Percentiles rank a stretch among this genome's conserved stretches.
Evolutionary conservation across 805 yeast species (phyloP).

Genomic region (Candida coquimbonensis): DNA sequence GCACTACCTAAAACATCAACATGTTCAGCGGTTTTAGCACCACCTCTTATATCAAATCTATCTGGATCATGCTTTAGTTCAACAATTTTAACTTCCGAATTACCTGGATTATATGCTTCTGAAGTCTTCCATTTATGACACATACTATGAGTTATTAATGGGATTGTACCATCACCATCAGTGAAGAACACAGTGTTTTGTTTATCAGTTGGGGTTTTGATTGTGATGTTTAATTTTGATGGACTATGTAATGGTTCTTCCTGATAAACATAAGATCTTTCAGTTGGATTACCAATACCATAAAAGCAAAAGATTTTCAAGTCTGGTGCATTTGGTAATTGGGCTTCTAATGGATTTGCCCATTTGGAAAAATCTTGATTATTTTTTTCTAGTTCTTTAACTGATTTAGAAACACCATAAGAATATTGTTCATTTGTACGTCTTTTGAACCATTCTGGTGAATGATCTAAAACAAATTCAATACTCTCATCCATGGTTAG

Average conservation of each 20-base stretch:
- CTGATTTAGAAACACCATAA: constrained; percentile 61
- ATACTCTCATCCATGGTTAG: constrained; percentile 64
- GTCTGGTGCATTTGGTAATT: constrained; percentile 90
- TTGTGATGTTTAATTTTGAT: constrained; percentile 58
- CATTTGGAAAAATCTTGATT: constrained; percentile 73
- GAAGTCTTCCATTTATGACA: constrained; percentile 85
- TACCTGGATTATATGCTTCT: constrained; percentile 75
- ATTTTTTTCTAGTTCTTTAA: constrained; percentile 53
- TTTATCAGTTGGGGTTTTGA: constrained; percentile 52
- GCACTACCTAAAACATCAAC: constrained; percentile 95
- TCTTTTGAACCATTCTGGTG: constrained; percentile 72
- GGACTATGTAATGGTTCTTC: constrained; percentile 51
- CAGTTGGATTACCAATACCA: constrained; percentile 97
- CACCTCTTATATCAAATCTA: constrained; percentile 90
- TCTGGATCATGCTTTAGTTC: constrained; percentile 94
- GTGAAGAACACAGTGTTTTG: constrained; percentile 68
- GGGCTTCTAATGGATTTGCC: constrained; percentile 91
- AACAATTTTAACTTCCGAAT: constrained; percentile 64
- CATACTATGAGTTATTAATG: constrained; percentile 78
- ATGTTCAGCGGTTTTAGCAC: constrained; percentile 96
- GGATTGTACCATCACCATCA: constrained; percentile 96
- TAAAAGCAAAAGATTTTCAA: constrained; percentile 84
- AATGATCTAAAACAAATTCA: constrained; percentile 50
- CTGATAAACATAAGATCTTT: constrained; percentile 81
- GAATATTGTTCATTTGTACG: constrained; percentile 70